These are phyloP conservation scores for Leccinum pallidistipes DNA, from an alignment of 1,284 basidiomycete genomes.

Conservation along the genomic window DNA sequence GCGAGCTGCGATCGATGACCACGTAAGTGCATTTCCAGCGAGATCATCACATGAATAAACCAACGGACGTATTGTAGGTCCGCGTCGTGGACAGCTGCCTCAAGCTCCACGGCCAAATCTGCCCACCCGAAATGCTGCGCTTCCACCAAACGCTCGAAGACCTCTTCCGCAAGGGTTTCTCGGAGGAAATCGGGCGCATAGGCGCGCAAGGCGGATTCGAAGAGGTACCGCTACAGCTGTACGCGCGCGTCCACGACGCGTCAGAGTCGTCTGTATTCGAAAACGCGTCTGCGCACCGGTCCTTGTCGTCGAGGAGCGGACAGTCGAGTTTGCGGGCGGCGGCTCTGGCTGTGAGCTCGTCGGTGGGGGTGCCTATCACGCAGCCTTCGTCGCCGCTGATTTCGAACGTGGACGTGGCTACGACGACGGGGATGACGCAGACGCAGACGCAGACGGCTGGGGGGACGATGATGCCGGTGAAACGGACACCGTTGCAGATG, in stretches of 20 bases:
- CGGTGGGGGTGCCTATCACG: conserved; percentile 35
- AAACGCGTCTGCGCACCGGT: conserved; percentile 38
- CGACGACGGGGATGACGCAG: neutral
- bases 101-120: conserved; percentile 79
- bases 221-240: conserved; percentile 31
- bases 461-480: conserved; percentile 28
- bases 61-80: conserved; percentile 47
- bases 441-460: conserved; percentile 19
- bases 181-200: conserved; percentile 80
- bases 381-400: conserved; percentile 45
- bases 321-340: conserved; percentile 33
- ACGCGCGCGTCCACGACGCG: conserved; percentile 40
- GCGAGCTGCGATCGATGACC: conserved; percentile 75
- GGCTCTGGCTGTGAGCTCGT: conserved; percentile 48
- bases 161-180: conserved; percentile 89
- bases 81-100: conserved; percentile 83
- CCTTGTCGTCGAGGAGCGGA: conserved; percentile 3
- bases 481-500: conserved; percentile 73
- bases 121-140: conserved; percentile 82
- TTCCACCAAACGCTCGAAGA: conserved; percentile 91
- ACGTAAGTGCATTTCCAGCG: conserved; percentile 47
- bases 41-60: conserved; percentile 4
- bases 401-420: neutral
- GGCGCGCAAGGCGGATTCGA: conserved; percentile 44
- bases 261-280: conserved; percentile 42